Conservation (phyloP, 768 basidiomycete species). For the Clathrus columnatus region DNA sequence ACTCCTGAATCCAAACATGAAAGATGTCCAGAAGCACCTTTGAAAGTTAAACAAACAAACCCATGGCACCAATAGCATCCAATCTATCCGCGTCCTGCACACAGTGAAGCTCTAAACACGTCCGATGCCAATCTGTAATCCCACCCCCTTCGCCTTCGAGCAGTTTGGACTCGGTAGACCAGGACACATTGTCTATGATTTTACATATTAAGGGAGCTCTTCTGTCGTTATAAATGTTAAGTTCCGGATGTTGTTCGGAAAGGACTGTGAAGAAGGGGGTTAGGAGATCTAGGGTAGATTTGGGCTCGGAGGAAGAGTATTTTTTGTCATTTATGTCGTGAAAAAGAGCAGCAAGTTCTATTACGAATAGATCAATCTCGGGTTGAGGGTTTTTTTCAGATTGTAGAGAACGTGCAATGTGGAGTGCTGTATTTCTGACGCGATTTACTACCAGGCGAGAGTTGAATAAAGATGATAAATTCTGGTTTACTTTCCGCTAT, state of each 20-base stretch:
- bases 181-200: constrained; percentile 75
- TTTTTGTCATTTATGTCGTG: constrained; percentile 87
- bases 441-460: constrained; percentile 52
- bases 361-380: constrained; percentile 52
- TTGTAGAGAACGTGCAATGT: constrained; percentile 43
- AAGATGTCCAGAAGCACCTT: background rate
- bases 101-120: constrained; percentile 70
- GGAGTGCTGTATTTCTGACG: constrained; percentile 68
- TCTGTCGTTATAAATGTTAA: constrained; percentile 50
- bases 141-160: constrained; percentile 33
- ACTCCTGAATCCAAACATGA: constrained; percentile 32
- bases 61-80: constrained; percentile 77
- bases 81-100: constrained; percentile 75
- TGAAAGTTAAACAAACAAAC: constrained; percentile 26
- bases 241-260: background rate
- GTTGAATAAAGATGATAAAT: background rate
- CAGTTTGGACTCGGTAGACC: constrained; percentile 73
- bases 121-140: constrained; percentile 60
- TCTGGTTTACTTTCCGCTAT: background rate
- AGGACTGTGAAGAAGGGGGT: constrained; percentile 51
- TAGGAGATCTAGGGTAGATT: constrained; percentile 59
- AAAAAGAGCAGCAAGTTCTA: constrained; percentile 81
- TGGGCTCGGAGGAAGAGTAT: constrained; percentile 54
- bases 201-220: constrained; percentile 45
- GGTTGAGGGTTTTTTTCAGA: constrained; percentile 30